Evolutionary conservation across 2,329 filamentous ascomycete genomes (phyloP).

Genomic region (Talaromyces sp.): DNA sequence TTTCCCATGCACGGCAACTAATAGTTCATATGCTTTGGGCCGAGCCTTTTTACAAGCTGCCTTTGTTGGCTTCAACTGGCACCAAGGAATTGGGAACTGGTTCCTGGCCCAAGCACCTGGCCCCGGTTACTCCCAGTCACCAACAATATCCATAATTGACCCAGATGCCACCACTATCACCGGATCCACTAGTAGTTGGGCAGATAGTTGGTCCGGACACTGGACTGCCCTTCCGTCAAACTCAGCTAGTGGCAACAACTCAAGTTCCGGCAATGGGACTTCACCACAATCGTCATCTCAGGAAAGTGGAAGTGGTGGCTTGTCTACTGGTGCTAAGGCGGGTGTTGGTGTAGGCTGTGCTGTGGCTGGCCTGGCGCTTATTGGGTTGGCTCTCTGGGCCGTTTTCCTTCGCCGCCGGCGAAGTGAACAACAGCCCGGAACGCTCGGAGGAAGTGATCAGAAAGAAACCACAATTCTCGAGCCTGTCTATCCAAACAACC

Average conservation of each 20-base stretch:
- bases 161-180: not conserved
- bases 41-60: slow-evolving; percentile 23
- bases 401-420: too few species aligned
- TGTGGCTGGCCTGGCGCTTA: not conserved
- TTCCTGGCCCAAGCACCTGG: slow-evolving; percentile 21
- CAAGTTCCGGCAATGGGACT: too few species aligned
- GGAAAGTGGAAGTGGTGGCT: too few species aligned
- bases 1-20: slow-evolving; percentile 17
- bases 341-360: not conserved
- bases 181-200: not conserved
- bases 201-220: not conserved
- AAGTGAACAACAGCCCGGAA: too few species aligned
- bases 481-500: too few species aligned
- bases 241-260: too few species aligned
- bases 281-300: too few species aligned
- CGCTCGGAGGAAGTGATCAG: too few species aligned
- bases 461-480: too few species aligned
- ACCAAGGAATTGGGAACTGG: slow-evolving; percentile 8
- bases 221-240: not conserved
- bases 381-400: too few species aligned
- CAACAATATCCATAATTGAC: not conserved
- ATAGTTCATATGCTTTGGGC: slow-evolving; percentile 11
- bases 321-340: not conserved
- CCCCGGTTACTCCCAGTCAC: not conserved
- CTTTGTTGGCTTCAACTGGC: slow-evolving; percentile 19